Base-by-base conservation (phyloP, 257 asterid species). In the Ophiorrhiza pumila region DNA sequence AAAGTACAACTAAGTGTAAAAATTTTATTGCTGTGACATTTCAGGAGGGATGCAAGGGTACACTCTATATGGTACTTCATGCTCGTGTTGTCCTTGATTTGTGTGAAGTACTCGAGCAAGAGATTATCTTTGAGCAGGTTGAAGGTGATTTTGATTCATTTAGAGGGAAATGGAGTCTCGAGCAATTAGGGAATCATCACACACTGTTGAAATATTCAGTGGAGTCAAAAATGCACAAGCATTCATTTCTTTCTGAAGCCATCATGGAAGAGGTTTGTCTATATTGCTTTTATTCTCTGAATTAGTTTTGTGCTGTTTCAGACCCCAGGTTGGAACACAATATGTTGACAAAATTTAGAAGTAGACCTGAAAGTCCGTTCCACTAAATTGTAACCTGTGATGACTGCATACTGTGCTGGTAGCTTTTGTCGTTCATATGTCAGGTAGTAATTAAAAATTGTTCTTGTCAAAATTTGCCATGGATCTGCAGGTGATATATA, bases 11-110 rank as follows among this genome's bases (percentile, higher is more conserved):
- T 2, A 18, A n/a, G 22, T 47, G 22, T 62, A 25, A 60, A 34
- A 31, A 29, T 29, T 53, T 25, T 55, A 18, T 68, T 43, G 32
- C 78, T 74, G 65, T 75, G 49, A 52, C 25, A 75, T 43, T 77
- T 80, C 86, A 93, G 97, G 98, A 93, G 83, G 98, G 98, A 64
- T 93, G 98, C 96, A 93, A 93, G 82, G 98, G 96, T 50, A 86
- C 91, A 52, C 80, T 91, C 53, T 93, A 93, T 72, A 93, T 93
- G 98, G 97, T 91, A 70, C 96, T 93, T 71, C 98, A 93, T 80
- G 98, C 98, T 15, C 96, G 91, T 50, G 98, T 91, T 60, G 81
- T 91, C 73, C 97, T 93, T 58, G 98, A 93, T 71, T 78, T 93
- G 77, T 81, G 86, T 50, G 98, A 93, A 87, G 75, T 79, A 45